These are phyloP conservation scores for Globisporangium splendens DNA, from an alignment of 352 stramenopile species.

Conservation along the genomic window DNA sequence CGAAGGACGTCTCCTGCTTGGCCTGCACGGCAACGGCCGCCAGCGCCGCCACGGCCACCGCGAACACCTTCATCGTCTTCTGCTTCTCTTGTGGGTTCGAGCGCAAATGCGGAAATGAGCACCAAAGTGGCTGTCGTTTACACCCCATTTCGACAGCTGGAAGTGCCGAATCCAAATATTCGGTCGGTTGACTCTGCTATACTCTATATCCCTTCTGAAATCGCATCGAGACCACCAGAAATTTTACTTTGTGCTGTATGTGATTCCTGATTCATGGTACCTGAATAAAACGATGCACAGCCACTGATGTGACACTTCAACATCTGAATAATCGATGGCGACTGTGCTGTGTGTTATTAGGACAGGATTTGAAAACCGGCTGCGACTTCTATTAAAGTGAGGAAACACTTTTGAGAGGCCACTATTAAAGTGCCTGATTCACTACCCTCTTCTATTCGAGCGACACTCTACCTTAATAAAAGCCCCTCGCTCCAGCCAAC, in stretches of 20 bases:
- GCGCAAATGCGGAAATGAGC: background rate
- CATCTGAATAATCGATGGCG: background rate
- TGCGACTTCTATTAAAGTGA: no score
- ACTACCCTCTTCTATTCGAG: background rate
- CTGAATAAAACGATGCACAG: background rate
- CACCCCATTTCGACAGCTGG: background rate
- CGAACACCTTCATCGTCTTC: conserved; percentile 1
- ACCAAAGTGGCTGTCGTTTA: background rate
- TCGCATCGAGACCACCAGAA: background rate
- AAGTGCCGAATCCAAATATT: background rate
- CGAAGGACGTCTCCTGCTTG: background rate
- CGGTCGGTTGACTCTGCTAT: background rate
- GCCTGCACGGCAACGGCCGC: background rate
- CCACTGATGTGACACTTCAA: background rate
- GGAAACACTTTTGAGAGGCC: no score
- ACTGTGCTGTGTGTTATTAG: no score
- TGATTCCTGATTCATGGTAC: background rate
- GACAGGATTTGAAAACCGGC: no score
- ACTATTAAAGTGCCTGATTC: no score
- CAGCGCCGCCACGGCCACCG: background rate
- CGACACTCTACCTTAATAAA: background rate
- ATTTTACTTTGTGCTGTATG: background rate
- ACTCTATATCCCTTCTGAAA: background rate
- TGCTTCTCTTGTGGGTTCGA: background rate
- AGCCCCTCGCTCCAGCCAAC: background rate